phyloP scores from a whole-genome alignment of 306 rosid genomes.

The Erythrophleum fordii region DNA sequence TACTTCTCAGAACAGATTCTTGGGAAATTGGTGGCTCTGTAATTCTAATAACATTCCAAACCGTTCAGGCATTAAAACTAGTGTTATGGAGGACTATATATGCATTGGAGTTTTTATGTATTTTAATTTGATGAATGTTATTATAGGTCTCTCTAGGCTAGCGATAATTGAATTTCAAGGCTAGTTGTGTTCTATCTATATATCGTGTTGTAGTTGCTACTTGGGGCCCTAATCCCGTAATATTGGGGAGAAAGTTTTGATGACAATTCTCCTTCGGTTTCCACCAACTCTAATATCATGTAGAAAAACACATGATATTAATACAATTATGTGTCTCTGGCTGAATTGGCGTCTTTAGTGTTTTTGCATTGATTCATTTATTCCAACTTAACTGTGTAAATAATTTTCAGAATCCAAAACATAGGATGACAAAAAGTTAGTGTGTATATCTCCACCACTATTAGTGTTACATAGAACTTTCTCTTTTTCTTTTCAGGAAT shows the following conservation, averaged over 20 bases:
- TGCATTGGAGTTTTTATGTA: too few relatives aligned
- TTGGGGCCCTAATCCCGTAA: neutral
- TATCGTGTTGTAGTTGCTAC: neutral
- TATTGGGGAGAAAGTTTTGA: constrained; percentile 15
- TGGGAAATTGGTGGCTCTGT: constrained; percentile 27
- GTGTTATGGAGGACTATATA: neutral
- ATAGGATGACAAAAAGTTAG: neutral
- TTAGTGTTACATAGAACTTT: neutral
- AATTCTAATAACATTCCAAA: constrained; percentile 1
- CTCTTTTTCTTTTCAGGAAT: neutral
- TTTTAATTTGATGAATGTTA: neutral
- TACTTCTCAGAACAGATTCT: neutral
- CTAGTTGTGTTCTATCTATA: neutral
- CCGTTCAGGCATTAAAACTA: neutral
- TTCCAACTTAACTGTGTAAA: constrained; percentile 1
- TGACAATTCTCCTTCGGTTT: neutral
- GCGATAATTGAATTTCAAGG: neutral
- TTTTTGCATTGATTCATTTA: constrained; percentile 6
- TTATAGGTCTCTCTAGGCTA: neutral
- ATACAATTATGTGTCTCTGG: neutral
- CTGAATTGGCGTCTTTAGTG: neutral
- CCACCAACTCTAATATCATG: neutral
- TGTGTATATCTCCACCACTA: constrained; percentile 1
- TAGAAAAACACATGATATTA: neutral
- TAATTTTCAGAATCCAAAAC: constrained; percentile 23